Evolutionary conservation across 345 rosid genomes (phyloP).

Genomic region (Turritis glabra): DNA sequence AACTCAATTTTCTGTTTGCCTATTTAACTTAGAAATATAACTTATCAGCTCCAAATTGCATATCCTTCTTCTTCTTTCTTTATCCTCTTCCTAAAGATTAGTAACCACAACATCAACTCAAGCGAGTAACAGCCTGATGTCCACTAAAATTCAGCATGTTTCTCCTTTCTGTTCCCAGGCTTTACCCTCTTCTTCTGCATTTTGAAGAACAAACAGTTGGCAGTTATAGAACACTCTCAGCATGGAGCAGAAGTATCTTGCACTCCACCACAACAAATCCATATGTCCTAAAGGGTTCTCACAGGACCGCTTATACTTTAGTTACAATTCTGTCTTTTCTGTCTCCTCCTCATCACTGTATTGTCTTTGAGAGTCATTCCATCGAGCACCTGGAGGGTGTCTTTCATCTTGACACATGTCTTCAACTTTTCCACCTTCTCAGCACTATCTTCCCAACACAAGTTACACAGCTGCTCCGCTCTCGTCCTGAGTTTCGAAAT

Average conservation of each 20-base stretch:
- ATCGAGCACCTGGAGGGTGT: constrained; percentile 8
- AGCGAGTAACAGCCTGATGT: background rate
- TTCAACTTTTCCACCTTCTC: background rate
- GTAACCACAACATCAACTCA: background rate
- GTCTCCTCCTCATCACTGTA: background rate
- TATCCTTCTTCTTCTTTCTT: background rate
- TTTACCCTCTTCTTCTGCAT: background rate
- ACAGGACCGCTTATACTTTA: background rate
- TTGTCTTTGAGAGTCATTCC: background rate
- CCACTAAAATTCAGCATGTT: background rate
- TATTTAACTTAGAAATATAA: background rate
- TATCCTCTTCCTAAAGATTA: background rate
- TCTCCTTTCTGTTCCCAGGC: no score
- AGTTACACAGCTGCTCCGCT: background rate
- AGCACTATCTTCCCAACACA: background rate
- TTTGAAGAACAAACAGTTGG: background rate
- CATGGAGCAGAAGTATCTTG: no score
- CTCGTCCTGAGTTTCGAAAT: background rate
- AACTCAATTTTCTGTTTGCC: background rate
- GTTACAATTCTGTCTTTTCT: background rate
- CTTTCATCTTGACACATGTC: background rate
- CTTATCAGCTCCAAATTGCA: background rate
- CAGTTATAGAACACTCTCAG: background rate
- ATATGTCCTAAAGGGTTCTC: background rate
- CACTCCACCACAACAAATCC: background rate